These are phyloP conservation scores for Podospora australis DNA, from an alignment of 495 filamentous ascomycete species.

Conservation along the genomic window DNA sequence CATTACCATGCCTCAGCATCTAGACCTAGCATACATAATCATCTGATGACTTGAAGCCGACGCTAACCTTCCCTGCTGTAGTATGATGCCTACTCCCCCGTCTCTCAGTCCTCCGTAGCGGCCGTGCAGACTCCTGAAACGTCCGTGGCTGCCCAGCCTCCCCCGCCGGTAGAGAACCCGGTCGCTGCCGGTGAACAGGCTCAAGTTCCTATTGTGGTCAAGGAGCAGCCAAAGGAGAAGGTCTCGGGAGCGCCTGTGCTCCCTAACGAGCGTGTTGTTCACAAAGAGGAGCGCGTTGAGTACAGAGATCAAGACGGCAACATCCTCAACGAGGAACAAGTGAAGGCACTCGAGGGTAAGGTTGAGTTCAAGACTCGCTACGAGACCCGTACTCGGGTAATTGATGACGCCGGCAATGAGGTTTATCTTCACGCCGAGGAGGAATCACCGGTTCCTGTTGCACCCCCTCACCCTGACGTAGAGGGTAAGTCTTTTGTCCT, in stretches of 20 bases:
- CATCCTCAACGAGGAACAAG: slow-evolving; percentile 73
- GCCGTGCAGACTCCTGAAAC: slow-evolving; percentile 6
- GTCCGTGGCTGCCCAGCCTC: slow-evolving; percentile 28
- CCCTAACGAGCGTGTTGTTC: slow-evolving; percentile 49
- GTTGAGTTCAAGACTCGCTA: slow-evolving; percentile 92
- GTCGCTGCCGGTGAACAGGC: slow-evolving; percentile 12
- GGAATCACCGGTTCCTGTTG: slow-evolving; percentile 34
- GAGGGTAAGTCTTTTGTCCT: slow-evolving; percentile 58
- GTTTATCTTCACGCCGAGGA: slow-evolving; percentile 39
- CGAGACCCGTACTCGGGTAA: slow-evolving; percentile 78
- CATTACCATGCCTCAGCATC: no score
- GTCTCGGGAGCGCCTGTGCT: slow-evolving; percentile 41
- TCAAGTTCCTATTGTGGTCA: slow-evolving; percentile 18
- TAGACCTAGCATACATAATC: neutral
- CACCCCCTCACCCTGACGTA: slow-evolving; percentile 79
- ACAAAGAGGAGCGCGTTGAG: slow-evolving; percentile 77
- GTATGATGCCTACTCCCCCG: slow-evolving; percentile 37
- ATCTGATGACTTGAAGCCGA: neutral
- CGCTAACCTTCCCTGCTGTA: slow-evolving; percentile 18
- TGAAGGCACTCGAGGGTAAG: slow-evolving; percentile 78
- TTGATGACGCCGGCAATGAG: slow-evolving; percentile 73
- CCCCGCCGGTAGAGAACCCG: slow-evolving; percentile 17
- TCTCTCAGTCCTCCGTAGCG: slow-evolving; percentile 13
- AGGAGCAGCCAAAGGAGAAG: slow-evolving; percentile 14
- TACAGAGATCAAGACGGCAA: slow-evolving; percentile 95